Evolutionary conservation across 352 stramenopile genomes (phyloP).

Genomic region (Globisporangium alternatum): DNA sequence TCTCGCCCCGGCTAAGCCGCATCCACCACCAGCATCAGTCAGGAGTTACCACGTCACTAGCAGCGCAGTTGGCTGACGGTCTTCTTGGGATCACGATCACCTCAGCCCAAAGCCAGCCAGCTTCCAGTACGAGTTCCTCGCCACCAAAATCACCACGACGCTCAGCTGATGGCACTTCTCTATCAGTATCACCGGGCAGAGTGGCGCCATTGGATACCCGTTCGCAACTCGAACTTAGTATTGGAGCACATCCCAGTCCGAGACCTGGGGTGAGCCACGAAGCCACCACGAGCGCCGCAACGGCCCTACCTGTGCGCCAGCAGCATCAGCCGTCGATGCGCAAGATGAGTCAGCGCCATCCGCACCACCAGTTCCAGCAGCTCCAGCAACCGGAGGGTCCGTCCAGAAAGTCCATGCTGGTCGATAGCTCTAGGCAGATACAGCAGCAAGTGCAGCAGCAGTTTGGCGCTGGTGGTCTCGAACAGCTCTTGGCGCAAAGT

Average conservation of each 20-base stretch:
- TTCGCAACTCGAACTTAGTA: not conserved
- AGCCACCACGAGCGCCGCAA: not conserved
- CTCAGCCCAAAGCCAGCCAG: not conserved
- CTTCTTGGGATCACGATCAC: slow-evolving; percentile 11
- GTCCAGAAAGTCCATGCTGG: slow-evolving; percentile 2
- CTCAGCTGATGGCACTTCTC: not conserved
- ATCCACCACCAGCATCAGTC: slow-evolving; percentile 3
- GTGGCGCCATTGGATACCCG: not conserved
- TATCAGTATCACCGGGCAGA: not conserved
- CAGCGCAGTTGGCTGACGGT: not conserved
- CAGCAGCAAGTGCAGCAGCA: slow-evolving; percentile 12
- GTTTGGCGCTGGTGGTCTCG: not conserved
- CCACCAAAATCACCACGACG: not conserved
- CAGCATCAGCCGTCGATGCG: slow-evolving; percentile 4
- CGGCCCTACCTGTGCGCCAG: not conserved
- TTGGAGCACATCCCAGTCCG: not conserved
- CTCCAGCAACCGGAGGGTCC: not conserved
- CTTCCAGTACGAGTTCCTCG: not conserved
- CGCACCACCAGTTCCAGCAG: not conserved
- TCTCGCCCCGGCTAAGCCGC: slow-evolving; percentile 5
- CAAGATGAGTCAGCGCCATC: slow-evolving; percentile 1
- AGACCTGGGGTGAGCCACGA: not conserved
- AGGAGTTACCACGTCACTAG: not conserved
- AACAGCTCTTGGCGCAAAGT: slow-evolving; percentile 5
- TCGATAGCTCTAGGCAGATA: not conserved